Conservation (phyloP, 2,329 filamentous ascomycete genomes). For the Pseudogymnoascus sp. region DNA sequence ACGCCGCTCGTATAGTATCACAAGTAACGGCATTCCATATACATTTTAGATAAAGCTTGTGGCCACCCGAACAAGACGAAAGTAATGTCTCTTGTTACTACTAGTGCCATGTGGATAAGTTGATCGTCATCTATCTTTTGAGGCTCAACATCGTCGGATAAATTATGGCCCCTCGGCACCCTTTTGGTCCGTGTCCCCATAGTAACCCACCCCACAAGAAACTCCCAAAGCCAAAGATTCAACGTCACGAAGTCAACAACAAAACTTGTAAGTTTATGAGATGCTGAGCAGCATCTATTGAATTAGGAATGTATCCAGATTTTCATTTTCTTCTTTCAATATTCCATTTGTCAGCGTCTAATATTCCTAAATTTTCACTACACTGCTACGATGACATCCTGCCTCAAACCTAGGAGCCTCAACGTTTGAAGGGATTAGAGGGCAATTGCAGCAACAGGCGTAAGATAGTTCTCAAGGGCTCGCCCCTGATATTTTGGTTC, state of each 20-base stretch:
- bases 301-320: background rate
- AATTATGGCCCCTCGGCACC: background rate
- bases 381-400: no score
- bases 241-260: background rate
- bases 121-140: background rate
- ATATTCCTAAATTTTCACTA: background rate
- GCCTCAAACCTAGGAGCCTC: background rate
- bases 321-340: background rate
- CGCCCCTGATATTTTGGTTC: background rate
- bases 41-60: background rate
- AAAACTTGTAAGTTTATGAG: background rate
- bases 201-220: background rate
- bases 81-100: background rate
- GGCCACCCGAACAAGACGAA: background rate
- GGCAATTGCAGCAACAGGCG: background rate
- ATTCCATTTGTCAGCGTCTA: background rate
- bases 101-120: background rate
- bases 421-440: background rate
- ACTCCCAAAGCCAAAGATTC: background rate
- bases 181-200: background rate
- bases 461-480: background rate
- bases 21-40: conserved; percentile 1
- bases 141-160: background rate
- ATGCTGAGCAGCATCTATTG: background rate
- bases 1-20: background rate